Conservation (phyloP, 176 grass and related monocot species). For the Avena sativa region DNA sequence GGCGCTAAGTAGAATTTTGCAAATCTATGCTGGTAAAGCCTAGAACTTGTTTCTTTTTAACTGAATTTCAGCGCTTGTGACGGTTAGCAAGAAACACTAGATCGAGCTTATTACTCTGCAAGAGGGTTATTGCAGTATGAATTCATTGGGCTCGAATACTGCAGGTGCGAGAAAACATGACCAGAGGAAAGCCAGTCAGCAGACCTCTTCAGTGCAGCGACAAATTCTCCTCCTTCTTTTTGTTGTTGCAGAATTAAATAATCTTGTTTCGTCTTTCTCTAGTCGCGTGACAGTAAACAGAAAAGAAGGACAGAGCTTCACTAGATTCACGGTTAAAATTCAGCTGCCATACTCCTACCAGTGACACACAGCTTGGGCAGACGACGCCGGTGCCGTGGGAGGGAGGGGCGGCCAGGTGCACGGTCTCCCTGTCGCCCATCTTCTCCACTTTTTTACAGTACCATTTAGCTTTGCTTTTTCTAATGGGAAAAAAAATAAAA, state of each 20-base stretch:
- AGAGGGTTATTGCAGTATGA: not conserved
- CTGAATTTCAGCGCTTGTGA: no score
- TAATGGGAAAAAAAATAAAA: no score
- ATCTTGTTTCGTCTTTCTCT: not conserved
- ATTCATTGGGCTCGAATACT: not conserved
- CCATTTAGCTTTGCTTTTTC: not conserved
- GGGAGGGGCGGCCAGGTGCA: not conserved
- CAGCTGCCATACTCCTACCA: not conserved
- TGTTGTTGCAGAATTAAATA: no score
- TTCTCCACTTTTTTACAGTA: not conserved
- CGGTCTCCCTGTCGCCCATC: not conserved
- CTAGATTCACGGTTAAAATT: not conserved
- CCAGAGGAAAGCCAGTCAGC: no score
- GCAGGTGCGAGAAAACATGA: no score
- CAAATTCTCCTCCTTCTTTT: no score
- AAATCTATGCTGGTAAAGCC: no score
- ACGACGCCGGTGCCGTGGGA: not conserved
- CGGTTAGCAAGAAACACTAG: no score
- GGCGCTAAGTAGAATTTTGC: no score
- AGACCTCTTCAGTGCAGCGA: no score
- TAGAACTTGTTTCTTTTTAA: no score
- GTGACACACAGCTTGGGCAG: not conserved
- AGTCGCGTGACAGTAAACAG: not conserved
- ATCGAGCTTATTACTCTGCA: no score
- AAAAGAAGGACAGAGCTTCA: not conserved